Conservation (phyloP, 179 eudicot genomes). For the Nepenthes alata region DNA sequence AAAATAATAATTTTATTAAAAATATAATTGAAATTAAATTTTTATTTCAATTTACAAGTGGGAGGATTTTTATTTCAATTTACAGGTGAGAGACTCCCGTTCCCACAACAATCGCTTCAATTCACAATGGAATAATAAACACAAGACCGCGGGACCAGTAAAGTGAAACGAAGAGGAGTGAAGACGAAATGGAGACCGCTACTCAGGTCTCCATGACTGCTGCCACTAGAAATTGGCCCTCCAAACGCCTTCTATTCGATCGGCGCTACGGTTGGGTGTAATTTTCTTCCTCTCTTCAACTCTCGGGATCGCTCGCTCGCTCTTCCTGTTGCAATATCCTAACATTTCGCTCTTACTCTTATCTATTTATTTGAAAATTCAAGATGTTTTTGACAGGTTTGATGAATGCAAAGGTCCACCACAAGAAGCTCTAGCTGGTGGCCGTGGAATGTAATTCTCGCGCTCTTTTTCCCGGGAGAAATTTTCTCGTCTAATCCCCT, state of each 20-base stretch:
- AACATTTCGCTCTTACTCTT: neutral
- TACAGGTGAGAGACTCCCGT: too few species aligned
- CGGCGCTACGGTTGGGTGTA: constrained; percentile 54
- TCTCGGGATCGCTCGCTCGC: neutral
- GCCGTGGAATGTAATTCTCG: constrained; percentile 37
- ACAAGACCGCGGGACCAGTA: too few species aligned
- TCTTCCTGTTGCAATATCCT: neutral
- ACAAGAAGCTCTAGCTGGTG: constrained; percentile 41
- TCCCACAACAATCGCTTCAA: too few species aligned
- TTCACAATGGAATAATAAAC: too few species aligned
- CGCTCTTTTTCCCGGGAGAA: neutral
- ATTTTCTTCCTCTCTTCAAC: constrained; percentile 4
- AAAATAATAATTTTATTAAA: too few species aligned
- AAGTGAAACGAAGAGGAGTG: too few species aligned
- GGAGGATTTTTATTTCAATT: too few species aligned
- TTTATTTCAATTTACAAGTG: too few species aligned
- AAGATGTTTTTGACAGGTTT: constrained; percentile 14
- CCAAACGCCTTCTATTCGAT: constrained; percentile 39
- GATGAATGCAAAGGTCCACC: constrained; percentile 48
- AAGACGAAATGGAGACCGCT: too few species aligned
- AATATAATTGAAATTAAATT: too few species aligned
- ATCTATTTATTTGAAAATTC: neutral
- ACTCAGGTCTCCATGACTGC: too few species aligned
- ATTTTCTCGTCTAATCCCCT: neutral
- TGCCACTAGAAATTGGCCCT: neutral